Evolutionary conservation across 2,329 filamentous ascomycete genomes (phyloP).

Genomic region (Periconia sp.): DNA sequence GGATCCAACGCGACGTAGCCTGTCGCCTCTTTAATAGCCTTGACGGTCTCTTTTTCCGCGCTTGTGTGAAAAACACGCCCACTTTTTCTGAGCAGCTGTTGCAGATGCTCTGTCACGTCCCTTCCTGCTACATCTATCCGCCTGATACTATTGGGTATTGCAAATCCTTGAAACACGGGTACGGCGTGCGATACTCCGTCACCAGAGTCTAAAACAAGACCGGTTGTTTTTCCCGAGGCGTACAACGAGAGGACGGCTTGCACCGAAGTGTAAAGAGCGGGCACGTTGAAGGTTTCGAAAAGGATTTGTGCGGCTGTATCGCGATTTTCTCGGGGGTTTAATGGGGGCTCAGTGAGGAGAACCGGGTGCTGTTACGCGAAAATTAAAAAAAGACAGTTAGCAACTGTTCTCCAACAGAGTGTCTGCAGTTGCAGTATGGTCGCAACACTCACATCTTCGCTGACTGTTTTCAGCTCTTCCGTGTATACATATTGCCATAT

Average conservation of each 20-base stretch:
- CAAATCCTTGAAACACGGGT: conserved; percentile 96
- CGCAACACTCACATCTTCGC: conserved; percentile 75
- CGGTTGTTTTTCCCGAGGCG: conserved; percentile 91
- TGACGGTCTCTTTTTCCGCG: conserved; percentile 98
- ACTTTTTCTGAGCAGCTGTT: conserved; percentile 85
- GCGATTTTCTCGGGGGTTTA: conserved; percentile 94
- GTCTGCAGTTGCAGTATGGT: not conserved
- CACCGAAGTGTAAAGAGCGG: conserved; percentile 93
- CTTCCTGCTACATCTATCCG: conserved; percentile 94
- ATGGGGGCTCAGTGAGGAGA: conserved; percentile 89
- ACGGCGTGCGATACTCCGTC: conserved; percentile 97
- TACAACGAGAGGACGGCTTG: conserved; percentile 96
- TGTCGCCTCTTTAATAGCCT: conserved; percentile 93
- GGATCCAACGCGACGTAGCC: conserved; percentile 91
- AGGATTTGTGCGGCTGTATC: conserved; percentile 96
- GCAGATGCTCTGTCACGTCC: conserved; percentile 94
- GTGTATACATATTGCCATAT: conserved; percentile 99
- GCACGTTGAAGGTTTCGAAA: conserved; percentile 98
- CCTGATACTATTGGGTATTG: conserved; percentile 92
- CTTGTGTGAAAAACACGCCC: conserved; percentile 96
- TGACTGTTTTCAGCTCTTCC: conserved; percentile 92
- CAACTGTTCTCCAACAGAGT: not conserved
- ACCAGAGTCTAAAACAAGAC: conserved; percentile 91
- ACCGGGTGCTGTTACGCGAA: conserved; percentile 73
- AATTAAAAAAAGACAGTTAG: conserved; percentile 4